Evolutionary conservation across 495 filamentous ascomycete species (phyloP).

Genomic region (Lophiostoma macrostomum): DNA sequence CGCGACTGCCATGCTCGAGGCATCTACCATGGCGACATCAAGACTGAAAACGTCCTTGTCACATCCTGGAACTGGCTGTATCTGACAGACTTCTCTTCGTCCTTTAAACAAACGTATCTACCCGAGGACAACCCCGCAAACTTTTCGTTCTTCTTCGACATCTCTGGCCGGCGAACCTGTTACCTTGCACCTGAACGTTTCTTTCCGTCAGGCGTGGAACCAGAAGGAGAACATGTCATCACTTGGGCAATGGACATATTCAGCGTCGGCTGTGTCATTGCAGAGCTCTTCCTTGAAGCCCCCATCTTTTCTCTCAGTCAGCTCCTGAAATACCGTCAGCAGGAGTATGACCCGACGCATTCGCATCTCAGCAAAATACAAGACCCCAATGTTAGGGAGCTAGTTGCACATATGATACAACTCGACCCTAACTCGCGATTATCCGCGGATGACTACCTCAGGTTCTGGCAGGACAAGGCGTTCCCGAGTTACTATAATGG

Average conservation of each 20-base stretch:
- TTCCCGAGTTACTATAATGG: conserved; percentile 96
- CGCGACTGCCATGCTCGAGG: conserved; percentile 89
- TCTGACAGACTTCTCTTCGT: conserved; percentile 89
- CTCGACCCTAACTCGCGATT: conserved; percentile 86
- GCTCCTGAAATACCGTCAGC: conserved; percentile 87
- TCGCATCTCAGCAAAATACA: conserved; percentile 81
- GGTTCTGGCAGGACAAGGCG: conserved; percentile 85
- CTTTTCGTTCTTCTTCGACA: conserved; percentile 97
- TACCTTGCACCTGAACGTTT: conserved; percentile 96
- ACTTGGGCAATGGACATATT: conserved; percentile 99
- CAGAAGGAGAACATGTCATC: conserved; percentile 57
- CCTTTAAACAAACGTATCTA: conserved; percentile 91
- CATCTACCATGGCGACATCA: conserved; percentile 96
- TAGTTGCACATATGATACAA: conserved; percentile 94
- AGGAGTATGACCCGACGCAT: conserved; percentile 84
- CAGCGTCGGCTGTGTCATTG: conserved; percentile 94
- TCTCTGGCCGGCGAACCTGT: conserved; percentile 87
- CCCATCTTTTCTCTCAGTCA: conserved; percentile 92
- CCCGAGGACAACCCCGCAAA: conserved; percentile 97
- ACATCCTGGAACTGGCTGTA: conserved; percentile 99
- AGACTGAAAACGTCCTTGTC: conserved; percentile 92
- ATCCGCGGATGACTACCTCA: conserved; percentile 90
- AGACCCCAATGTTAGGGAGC: conserved; percentile 77
- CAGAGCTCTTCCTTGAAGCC: conserved; percentile 92
- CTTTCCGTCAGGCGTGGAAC: conserved; percentile 59